Base-by-base conservation (phyloP, 2,329 filamentous ascomycete genomes). In the Emmonsia crescens region DNA sequence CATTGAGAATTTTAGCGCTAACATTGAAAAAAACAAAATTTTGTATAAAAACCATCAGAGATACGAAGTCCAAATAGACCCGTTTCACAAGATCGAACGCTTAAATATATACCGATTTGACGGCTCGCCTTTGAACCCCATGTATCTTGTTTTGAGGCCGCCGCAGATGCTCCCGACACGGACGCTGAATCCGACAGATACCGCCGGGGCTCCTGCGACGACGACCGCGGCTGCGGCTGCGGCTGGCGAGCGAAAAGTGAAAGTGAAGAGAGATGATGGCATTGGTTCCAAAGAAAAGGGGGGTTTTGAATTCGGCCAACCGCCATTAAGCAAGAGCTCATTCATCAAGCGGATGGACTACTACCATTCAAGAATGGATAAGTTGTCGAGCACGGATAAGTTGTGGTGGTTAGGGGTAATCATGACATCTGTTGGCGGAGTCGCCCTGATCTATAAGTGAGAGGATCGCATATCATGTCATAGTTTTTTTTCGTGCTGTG, bases 91-190 rank as follows among this genome's bases (percentile, higher is more conserved):
- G 59, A 78, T 85, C 62, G 78, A 77, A 51, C 83, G 86, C 60
- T 80, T 90, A 29, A 83, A 88, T 66, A 79, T 90, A 54, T 86
- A 79, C 72, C 73, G 80, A 67, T 84, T 81, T 67, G 84, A 89
- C 69, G 87, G 86, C 62, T 74, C 83, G 0, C 85, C 85, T 12
- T 76, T 88, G 74, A 82, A 86, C 66, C 86, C 87, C 12, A 80
- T 90, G 78, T 89, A 87, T 72, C 79, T 88, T 54, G 82, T 80
- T 65, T 84, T 81, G 70, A 79, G 74, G 14, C 82, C 85, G 5
- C 86, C 87, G 0, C 75, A 85, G 68, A 89, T 89, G 85, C 81
- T 89, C 5, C 86, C 87, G 1, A 89, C 86, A 2, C 78, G 79
- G 12, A 88, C 85, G 0, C 76, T 89, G 63, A 85, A 88, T 68